Evolutionary conservation across 371 early-diverging fungal species (phyloP).

Genomic region (Catenaria anguillulae): DNA sequence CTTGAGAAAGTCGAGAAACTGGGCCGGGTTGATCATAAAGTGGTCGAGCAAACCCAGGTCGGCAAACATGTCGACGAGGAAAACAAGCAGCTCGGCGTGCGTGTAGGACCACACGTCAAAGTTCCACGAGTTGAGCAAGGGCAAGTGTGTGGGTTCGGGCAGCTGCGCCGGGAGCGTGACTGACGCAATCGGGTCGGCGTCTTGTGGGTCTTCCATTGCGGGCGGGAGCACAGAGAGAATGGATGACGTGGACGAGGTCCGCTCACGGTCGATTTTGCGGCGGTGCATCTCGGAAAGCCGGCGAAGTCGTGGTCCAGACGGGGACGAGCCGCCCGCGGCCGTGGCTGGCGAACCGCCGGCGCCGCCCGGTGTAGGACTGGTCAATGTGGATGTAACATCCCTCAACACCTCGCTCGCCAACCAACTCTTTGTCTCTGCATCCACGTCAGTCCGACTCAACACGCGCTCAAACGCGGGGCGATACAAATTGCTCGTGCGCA

Average conservation of each 20-base stretch:
- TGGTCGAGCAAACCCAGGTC: background rate
- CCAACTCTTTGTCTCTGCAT: background rate
- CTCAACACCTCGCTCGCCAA: slow-evolving; percentile 1
- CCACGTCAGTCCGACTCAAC: background rate
- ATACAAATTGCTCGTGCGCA: background rate
- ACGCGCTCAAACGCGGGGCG: slow-evolving; percentile 4
- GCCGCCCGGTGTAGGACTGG: no score
- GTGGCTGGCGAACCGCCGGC: no score
- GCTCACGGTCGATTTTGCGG: background rate
- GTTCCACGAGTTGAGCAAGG: slow-evolving; percentile 3
- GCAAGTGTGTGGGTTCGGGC: background rate
- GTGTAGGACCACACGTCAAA: slow-evolving; percentile 4
- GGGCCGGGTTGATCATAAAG: background rate
- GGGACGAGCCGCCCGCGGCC: background rate
- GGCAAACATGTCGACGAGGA: slow-evolving; percentile 7
- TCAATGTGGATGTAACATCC: background rate
- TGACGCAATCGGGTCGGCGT: background rate
- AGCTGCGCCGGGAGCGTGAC: background rate
- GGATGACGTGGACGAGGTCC: background rate
- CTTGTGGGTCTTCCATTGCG: background rate
- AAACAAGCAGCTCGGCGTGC: slow-evolving; percentile 1
- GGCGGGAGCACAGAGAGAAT: background rate
- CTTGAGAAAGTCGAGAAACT: slow-evolving; percentile 1
- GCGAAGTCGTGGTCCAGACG: background rate
- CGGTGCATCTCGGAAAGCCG: background rate